Evolutionary conservation across 164 flowering plant species (phyloP).

Genomic region (Magnolia changhungtana): DNA sequence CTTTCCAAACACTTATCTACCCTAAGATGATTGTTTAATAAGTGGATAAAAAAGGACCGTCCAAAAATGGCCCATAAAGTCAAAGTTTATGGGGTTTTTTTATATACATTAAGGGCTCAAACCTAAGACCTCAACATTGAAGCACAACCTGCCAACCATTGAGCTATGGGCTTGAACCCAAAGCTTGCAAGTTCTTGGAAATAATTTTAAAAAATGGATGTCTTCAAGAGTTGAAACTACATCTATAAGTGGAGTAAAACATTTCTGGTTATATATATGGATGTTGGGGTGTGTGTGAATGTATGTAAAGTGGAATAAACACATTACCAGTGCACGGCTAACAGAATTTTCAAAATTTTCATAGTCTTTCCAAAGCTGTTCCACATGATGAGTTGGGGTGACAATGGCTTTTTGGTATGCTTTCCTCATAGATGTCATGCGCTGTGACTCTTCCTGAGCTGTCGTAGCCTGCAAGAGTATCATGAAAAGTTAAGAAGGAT

Average conservation of each 20-base stretch:
- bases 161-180: background rate
- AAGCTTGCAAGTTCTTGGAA: background rate
- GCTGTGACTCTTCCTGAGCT: slow-evolving; percentile 76
- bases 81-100: too few species aligned
- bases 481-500: background rate
- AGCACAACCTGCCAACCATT: background rate
- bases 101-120: background rate
- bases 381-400: slow-evolving; percentile 90
- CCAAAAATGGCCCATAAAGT: background rate
- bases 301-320: background rate
- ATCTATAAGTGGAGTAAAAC: background rate
- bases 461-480: slow-evolving; percentile 51
- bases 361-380: slow-evolving; percentile 95
- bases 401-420: slow-evolving; percentile 86
- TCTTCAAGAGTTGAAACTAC: background rate
- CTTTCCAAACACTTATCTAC: too few species aligned
- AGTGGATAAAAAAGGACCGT: background rate
- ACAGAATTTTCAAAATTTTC: slow-evolving; percentile 97
- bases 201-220: background rate
- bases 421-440: slow-evolving; percentile 84
- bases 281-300: background rate
- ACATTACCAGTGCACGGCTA: slow-evolving; percentile 81
- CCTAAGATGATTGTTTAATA: background rate
- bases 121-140: background rate
- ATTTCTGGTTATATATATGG: background rate